phyloP scores from a whole-genome alignment of 2,329 filamentous ascomycete species.

The Akanthomyces muscarius region DNA sequence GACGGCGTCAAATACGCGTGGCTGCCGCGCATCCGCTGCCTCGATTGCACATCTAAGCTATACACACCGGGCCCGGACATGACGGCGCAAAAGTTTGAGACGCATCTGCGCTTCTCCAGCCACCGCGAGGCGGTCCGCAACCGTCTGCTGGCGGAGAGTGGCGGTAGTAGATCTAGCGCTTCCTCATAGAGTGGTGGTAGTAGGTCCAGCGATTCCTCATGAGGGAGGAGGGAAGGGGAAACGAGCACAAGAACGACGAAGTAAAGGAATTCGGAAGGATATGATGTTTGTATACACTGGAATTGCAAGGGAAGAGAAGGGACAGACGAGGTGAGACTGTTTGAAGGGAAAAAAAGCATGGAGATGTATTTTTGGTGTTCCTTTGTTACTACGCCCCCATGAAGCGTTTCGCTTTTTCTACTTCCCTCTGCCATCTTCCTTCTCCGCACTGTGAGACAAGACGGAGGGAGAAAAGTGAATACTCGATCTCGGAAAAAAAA shows the following conservation, averaged over 20 bases:
- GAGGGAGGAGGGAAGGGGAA: neutral
- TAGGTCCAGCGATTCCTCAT: neutral
- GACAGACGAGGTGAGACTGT: neutral
- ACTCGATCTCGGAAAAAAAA: neutral
- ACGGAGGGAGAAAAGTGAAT: neutral
- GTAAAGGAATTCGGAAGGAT: neutral
- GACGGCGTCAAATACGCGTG: constrained; percentile 73
- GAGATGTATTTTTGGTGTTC: constrained; percentile 2
- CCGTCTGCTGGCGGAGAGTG: constrained; percentile 27
- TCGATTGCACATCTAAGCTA: constrained; percentile 88
- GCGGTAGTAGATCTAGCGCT: constrained; percentile 3
- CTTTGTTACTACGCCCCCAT: neutral
- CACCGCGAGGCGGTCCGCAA: constrained; percentile 66
- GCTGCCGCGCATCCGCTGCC: constrained; percentile 83
- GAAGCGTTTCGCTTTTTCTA: neutral
- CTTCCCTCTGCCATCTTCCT: neutral
- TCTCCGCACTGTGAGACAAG: neutral
- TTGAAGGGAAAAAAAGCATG: neutral
- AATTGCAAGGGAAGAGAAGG: neutral
- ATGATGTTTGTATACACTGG: neutral
- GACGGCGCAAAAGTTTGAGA: constrained; percentile 86
- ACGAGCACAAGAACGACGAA: neutral
- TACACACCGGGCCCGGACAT: constrained; percentile 86
- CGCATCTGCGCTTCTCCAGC: constrained; percentile 79
- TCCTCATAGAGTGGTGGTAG: constrained; percentile 17